Evolutionary conservation across 805 yeast species (phyloP), one percentile per base, ranked within the genome.

Genomic region (Ogataea nakhonphanomensis): DNA sequence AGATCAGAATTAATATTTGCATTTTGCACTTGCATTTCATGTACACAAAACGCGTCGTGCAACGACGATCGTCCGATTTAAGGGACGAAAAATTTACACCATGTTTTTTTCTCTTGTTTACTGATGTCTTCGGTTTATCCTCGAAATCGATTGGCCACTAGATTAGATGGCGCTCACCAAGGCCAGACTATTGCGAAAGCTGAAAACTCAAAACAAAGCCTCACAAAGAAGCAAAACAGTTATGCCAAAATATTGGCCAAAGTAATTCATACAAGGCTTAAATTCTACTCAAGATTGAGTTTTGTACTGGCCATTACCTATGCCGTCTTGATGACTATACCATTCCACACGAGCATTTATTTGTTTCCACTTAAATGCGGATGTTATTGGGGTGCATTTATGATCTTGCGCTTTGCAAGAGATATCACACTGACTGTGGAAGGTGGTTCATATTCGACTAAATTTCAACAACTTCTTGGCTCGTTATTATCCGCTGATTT

Each of bases 341-440:
- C 58, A 4, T 55, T 46, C 31, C 41, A 51, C 4, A 44, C 58
- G 1, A 50, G 39, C 12, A 3, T 51, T 8, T 32, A 50, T 10
- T 30, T 49, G 30, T 45, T 56, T 12, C 65, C 64, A 1, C 21
- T 58, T 5, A 61, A 62, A 27, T 36, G 53, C 11, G 20, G 45
- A 2, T 3, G 54, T 6, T 35, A 64, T 9, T 62, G 65, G 60
- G 14, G 45, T 4, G 59, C 60, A 1, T 60, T 59, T 41, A 48
- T 53, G 7, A 29, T 61, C 20, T 44, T 62, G 7, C 53, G 59
- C 35, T 49, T 51, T 33, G 49, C 62, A 5, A 55, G 65, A 30
- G 64, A 59, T 27, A 26, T 51, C 5, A 53, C 63, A 0, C 21
- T 55, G 15, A 53, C 45, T 14, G 57, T 57, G 1, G 60, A 59